A percentile compares a stretch with the other conserved stretches of the same genome.
phyloP scores from a whole-genome alignment of 179 eudicot genomes.

The Silene coronaria region DNA sequence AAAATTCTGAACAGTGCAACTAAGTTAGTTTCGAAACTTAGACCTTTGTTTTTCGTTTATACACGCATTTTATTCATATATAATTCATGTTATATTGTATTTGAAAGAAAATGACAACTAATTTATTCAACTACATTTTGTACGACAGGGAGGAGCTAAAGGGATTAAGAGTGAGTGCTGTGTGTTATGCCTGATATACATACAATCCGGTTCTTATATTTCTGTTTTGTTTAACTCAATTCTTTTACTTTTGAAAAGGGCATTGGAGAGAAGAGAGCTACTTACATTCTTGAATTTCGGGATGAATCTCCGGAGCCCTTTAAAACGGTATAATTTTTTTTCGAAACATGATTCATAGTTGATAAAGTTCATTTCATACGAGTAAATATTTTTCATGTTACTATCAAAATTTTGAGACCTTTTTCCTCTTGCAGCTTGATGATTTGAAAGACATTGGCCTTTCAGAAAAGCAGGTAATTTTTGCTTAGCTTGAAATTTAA shows the following conservation, averaged over 20 bases:
- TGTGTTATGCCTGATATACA: background rate
- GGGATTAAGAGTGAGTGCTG: conserved; percentile 45
- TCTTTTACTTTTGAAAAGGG: conserved; percentile 37
- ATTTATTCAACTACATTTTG: background rate
- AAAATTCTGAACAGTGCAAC: conserved; percentile 63
- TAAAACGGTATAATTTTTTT: conserved; percentile 46
- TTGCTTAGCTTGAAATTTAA: background rate
- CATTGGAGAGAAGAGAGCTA: conserved; percentile 85
- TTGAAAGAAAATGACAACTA: background rate
- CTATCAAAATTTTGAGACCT: background rate
- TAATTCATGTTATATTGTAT: background rate
- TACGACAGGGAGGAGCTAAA: conserved; percentile 69
- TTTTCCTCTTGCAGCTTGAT: conserved; percentile 60
- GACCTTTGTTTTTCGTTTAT: background rate
- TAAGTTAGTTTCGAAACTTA: conserved; percentile 50
- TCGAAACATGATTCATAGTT: background rate
- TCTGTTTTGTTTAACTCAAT: background rate
- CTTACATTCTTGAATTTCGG: conserved; percentile 64
- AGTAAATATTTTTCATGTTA: background rate
- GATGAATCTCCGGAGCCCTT: conserved; percentile 84
- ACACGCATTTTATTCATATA: background rate
- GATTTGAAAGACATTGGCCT: conserved; percentile 80
- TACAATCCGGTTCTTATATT: background rate
- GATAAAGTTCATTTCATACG: background rate
- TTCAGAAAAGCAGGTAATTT: conserved; percentile 68